A percentile compares a stretch with the other conserved stretches of the same genome.
These are phyloP conservation scores for Rhodotorula sp. DNA, from an alignment of 1,284 basidiomycete species.

Conservation along the genomic window DNA sequence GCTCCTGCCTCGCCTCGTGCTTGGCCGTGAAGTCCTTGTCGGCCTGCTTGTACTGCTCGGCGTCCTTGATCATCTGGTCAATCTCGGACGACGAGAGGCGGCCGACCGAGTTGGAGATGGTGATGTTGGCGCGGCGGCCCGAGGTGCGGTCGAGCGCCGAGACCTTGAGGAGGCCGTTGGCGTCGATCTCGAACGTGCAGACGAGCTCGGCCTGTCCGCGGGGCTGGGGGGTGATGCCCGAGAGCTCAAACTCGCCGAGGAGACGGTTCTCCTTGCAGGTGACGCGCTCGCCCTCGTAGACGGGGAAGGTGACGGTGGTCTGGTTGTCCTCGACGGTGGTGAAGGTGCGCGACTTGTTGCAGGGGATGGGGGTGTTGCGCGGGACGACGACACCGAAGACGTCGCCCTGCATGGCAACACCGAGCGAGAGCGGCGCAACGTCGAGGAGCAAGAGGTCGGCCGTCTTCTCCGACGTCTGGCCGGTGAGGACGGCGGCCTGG, in stretches of 20 bases:
- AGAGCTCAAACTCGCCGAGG: constrained; percentile 95
- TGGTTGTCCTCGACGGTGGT: constrained; percentile 99
- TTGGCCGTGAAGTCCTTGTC: constrained; percentile 96
- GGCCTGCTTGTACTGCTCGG: constrained; percentile 90
- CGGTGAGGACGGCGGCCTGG: constrained; percentile 92
- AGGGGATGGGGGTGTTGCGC: constrained; percentile 94
- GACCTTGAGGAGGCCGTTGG: constrained; percentile 93
- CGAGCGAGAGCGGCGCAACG: constrained; percentile 88
- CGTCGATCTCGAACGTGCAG: constrained; percentile 89
- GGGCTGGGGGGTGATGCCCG: constrained; percentile 92
- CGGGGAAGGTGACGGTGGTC: constrained; percentile 90
- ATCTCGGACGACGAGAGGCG: constrained; percentile 92
- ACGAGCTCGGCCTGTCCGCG: constrained; percentile 94
- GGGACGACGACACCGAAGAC: constrained; percentile 95
- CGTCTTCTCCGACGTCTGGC: constrained; percentile 93
- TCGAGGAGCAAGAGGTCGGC: constrained; percentile 92
- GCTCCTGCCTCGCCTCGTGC: constrained; percentile 93
- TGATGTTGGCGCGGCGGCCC: constrained; percentile 91
- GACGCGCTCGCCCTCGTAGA: constrained; percentile 96
- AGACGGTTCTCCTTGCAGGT: constrained; percentile 96
- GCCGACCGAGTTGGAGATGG: constrained; percentile 87
- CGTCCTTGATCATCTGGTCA: constrained; percentile 96
- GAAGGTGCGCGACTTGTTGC: constrained; percentile 93
- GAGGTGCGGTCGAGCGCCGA: constrained; percentile 91
- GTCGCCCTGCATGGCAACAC: constrained; percentile 98